Conservation (phyloP, 2,329 filamentous ascomycete species). For the Zasmidium cellare region DNA sequence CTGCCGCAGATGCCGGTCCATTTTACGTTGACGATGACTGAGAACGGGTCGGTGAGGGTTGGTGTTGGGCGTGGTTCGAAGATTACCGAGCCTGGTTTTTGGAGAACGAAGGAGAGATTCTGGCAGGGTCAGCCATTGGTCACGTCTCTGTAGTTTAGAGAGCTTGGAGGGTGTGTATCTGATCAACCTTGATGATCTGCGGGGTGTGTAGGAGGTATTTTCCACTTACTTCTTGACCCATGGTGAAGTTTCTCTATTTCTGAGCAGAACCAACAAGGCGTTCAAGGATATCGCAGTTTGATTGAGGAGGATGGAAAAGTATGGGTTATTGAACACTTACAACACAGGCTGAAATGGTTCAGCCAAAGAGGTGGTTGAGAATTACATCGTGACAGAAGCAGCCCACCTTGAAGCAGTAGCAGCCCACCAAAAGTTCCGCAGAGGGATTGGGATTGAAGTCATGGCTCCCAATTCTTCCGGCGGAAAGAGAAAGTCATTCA, state of each 20-base stretch:
- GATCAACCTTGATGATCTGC: neutral
- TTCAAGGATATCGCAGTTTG: no score
- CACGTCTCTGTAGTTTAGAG: no score
- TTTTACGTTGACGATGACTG: slow-evolving; percentile 78
- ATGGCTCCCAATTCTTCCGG: neutral
- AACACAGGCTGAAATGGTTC: neutral
- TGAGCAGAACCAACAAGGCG: neutral
- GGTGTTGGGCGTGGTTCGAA: slow-evolving; percentile 78
- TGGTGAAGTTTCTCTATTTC: neutral
- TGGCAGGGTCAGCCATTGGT: no score
- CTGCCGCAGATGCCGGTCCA: slow-evolving; percentile 89
- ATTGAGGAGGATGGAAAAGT: neutral
- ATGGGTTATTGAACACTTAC: neutral
- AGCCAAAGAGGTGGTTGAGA: neutral
- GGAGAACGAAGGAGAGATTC: slow-evolving; percentile 84
- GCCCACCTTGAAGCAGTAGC: neutral
- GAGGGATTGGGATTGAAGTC: neutral
- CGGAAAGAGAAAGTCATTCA: neutral
- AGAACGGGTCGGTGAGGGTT: slow-evolving; percentile 63
- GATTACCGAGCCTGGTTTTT: slow-evolving; percentile 69
- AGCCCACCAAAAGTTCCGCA: no score
- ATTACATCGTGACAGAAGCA: neutral
- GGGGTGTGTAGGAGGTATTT: neutral
- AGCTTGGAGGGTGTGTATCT: no score
- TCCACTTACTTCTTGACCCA: slow-evolving; percentile 5